These are phyloP conservation scores for Termitomyces sp. DNA, from an alignment of 768 basidiomycete genomes.

Conservation along the genomic window DNA sequence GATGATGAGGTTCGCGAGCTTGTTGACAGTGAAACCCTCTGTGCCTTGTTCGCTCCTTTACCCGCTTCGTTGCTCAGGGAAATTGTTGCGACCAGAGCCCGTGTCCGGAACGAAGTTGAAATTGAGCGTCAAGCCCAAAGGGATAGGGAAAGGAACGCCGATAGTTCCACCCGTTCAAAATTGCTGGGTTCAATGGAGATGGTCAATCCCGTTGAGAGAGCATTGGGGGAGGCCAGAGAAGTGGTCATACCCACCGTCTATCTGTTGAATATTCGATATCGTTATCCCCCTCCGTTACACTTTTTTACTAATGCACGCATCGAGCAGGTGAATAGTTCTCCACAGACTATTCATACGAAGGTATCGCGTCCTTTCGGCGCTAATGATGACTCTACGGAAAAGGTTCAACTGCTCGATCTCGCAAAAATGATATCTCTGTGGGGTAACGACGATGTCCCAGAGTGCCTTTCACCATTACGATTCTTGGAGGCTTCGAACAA, in stretches of 20 bases:
- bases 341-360: not conserved
- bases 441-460: not conserved
- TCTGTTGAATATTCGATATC: not conserved
- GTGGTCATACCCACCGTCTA: not conserved
- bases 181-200: not conserved
- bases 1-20: not conserved
- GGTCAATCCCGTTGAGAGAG: not conserved
- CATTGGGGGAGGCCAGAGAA: not conserved
- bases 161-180: not conserved
- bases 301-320: not conserved
- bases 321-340: slow-evolving; percentile 1
- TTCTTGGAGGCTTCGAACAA: not conserved
- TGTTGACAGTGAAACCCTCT: not conserved
- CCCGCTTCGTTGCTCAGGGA: not conserved
- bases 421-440: not conserved
- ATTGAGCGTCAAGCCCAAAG: too few relatives aligned
- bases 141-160: not conserved
- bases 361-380: not conserved
- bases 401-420: not conserved
- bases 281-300: not conserved
- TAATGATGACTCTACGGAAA: not conserved
- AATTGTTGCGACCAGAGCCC: not conserved
- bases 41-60: not conserved
- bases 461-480: too few relatives aligned
- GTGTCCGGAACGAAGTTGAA: too few relatives aligned